phyloP scores from a whole-genome alignment of 345 rosid species.

The Populus pruinosa region DNA sequence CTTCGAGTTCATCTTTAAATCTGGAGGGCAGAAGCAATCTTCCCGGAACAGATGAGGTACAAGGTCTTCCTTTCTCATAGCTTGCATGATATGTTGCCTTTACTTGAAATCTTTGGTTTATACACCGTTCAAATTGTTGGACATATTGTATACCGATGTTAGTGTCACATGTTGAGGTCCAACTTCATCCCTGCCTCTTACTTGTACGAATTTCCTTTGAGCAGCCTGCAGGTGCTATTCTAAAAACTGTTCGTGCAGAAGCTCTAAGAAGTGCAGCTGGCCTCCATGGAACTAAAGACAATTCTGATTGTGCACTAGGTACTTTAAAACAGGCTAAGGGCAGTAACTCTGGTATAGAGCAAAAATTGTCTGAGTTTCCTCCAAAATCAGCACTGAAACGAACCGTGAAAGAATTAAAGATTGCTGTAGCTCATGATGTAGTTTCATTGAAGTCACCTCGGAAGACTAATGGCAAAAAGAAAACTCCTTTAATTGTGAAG shows the following conservation, averaged over 20 bases:
- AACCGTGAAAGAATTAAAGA: conserved; percentile 17
- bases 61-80: not conserved
- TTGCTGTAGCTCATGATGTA: conserved; percentile 11
- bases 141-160: not conserved
- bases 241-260: conserved; percentile 10
- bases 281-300: not conserved
- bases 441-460: conserved; percentile 15
- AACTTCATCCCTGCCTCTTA: not conserved
- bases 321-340: not conserved
- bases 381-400: conserved; percentile 14
- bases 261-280: conserved; percentile 7
- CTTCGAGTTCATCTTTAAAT: conserved; percentile 14
- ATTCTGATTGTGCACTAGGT: not conserved
- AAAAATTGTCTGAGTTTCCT: conserved; percentile 26
- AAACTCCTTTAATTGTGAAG: conserved; percentile 14
- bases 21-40: conserved; percentile 17
- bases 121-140: not conserved
- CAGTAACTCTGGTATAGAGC: conserved; percentile 15
- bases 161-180: not conserved
- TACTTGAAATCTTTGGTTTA: not conserved
- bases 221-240: conserved; percentile 29
- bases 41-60: conserved; percentile 26
- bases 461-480: conserved; percentile 29
- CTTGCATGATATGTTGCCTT: not conserved
- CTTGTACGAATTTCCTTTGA: conserved; percentile 18